Conservation (phyloP, 2,329 filamentous ascomycete species). For the Exophiala sideris region DNA sequence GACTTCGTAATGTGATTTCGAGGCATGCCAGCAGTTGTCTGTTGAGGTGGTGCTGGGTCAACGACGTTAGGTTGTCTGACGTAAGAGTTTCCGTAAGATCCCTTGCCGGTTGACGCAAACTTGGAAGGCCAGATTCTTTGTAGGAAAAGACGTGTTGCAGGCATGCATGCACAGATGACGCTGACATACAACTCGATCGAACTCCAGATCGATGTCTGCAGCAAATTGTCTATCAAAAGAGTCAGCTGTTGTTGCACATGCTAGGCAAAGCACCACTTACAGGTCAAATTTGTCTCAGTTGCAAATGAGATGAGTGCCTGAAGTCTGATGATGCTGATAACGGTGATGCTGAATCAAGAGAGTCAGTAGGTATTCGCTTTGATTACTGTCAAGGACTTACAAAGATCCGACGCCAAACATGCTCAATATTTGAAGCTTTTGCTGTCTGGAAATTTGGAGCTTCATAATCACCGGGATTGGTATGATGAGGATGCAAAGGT, state of each 20-base stretch:
- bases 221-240: not conserved
- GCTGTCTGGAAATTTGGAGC: slow-evolving; percentile 45
- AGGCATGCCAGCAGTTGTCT: not conserved
- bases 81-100: not conserved
- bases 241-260: not conserved
- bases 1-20: not conserved
- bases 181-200: not conserved
- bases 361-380: not conserved
- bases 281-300: slow-evolving; percentile 40
- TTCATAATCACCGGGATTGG: slow-evolving; percentile 46
- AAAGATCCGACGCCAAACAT: slow-evolving; percentile 52
- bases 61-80: not conserved
- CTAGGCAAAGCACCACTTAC: slow-evolving; percentile 20
- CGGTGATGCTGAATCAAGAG: slow-evolving; percentile 38
- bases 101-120: not conserved
- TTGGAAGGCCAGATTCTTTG: not conserved
- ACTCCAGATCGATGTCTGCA: not conserved
- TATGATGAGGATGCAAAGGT: slow-evolving; percentile 52
- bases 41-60: not conserved
- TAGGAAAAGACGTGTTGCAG: not conserved
- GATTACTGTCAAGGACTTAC: slow-evolving; percentile 29
- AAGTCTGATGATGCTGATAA: slow-evolving; percentile 44
- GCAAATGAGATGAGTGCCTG: slow-evolving; percentile 42
- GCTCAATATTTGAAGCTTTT: slow-evolving; percentile 47
- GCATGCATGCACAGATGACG: slow-evolving; percentile 1